Conservation (phyloP, 768 basidiomycete species). For the Paxillus ammoniavirescens region DNA sequence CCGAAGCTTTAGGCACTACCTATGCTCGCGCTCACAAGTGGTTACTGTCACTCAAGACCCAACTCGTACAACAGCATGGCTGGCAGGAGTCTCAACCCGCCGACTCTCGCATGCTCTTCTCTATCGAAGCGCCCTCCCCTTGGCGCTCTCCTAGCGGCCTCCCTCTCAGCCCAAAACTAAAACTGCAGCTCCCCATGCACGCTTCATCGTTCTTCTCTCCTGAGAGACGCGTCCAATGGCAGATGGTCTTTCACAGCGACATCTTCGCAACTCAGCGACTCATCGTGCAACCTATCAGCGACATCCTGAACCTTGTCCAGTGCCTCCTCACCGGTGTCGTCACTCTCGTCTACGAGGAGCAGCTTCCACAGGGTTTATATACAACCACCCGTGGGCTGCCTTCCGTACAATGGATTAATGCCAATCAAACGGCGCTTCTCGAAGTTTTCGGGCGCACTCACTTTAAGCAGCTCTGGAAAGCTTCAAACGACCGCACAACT, state of each 20-base stretch:
- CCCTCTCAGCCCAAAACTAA: constrained; percentile 72
- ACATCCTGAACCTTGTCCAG: constrained; percentile 66
- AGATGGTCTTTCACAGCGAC: constrained; percentile 85
- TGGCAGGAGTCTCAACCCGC: constrained; percentile 62
- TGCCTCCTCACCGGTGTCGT: constrained; percentile 73
- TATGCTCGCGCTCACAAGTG: constrained; percentile 81
- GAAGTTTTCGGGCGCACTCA: constrained; percentile 75
- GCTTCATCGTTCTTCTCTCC: constrained; percentile 86
- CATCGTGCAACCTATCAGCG: constrained; percentile 65
- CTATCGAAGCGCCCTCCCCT: constrained; percentile 74
- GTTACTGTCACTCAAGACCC: constrained; percentile 59
- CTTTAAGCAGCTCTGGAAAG: constrained; percentile 68
- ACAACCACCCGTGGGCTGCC: constrained; percentile 78
- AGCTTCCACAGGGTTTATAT: constrained; percentile 64
- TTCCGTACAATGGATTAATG: constrained; percentile 72
- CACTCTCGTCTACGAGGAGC: constrained; percentile 73
- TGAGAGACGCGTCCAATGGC: constrained; percentile 82
- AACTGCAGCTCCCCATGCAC: constrained; percentile 71
- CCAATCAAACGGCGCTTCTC: constrained; percentile 62
- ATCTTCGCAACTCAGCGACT: constrained; percentile 70
- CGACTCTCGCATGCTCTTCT: constrained; percentile 74
- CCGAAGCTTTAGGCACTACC: constrained; percentile 75
- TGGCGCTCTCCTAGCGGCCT: constrained; percentile 76
- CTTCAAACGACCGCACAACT: constrained; percentile 66
- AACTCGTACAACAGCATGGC: constrained; percentile 65